Evolutionary conservation across 805 yeast genomes (phyloP), one percentile per base, ranked within the genome.

Genomic region (Kodamaea sagamina): DNA sequence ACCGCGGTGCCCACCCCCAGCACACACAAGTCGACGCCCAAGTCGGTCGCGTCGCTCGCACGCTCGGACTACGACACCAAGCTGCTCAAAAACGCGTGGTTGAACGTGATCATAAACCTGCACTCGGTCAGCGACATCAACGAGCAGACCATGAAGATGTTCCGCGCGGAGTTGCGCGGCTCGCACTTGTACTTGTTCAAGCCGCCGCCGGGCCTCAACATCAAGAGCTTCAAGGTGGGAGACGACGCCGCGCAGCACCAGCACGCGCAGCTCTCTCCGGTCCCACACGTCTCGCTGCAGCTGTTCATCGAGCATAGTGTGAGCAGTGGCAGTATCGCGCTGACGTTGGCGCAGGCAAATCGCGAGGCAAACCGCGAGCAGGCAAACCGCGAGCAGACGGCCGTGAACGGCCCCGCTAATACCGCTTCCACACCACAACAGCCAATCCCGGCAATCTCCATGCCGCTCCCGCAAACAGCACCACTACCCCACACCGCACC

Each of bases 161-260:
- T 70, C 44, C 71, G 84, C 39, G 89, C 85, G 0, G 87, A 82
- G 54, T 65, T 89, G 44, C 78, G 74, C 52, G 96, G 96, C 13
- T 78, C 89, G 1, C 68, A 71, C 32, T 63, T 89, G 41, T 70
- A 72, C 42, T 60, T 89, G 12, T 86, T 77, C 67, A 84, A 79
- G 58, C 74, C 80, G 27, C 82, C 75, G 2, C 61, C 67, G 18
- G 79, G 69, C 19, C 43, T 79, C 19, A 74, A 73, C 46, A 59
- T 64, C 32, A 63, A 57, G 40, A 57, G 57, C 35, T 70, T 74
- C 47, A 45, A 35, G 13, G 34, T 41, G 9, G 37, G 48, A 36
- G 40, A 56, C 3, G 56, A 50, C 7, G 46, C 42, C 3, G 11
- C 29, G 11, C 43, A 38, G 21, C 46, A 45, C 8, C 34, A 29